phyloP scores from a whole-genome alignment of 2,329 filamentous ascomycete species.

The Colletotrichum nymphaeae region DNA sequence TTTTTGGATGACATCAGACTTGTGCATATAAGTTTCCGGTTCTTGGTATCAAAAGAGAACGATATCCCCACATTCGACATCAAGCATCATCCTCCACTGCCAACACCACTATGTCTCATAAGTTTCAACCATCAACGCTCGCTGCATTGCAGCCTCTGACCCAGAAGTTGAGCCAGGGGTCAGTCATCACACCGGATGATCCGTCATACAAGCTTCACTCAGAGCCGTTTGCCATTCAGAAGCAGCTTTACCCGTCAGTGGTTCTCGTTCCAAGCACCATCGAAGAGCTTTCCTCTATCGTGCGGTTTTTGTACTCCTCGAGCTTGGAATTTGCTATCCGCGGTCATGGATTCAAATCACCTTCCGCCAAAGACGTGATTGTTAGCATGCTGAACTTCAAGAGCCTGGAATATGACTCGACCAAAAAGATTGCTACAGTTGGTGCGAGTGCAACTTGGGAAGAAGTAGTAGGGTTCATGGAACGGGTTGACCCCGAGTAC shows the following conservation, averaged over 20 bases:
- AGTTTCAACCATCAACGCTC: not conserved
- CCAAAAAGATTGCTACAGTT: constrained; percentile 18
- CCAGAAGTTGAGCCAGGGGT: not conserved
- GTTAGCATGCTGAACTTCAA: constrained; percentile 24
- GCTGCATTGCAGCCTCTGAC: not conserved
- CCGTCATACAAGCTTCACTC: constrained; percentile 3
- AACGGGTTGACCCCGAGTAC: constrained; percentile 10
- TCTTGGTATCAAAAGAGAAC: not conserved
- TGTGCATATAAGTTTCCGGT: not conserved
- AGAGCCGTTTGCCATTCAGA: constrained; percentile 19
- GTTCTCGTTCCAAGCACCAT: constrained; percentile 8
- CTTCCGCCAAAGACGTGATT: constrained; percentile 9
- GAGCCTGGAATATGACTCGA: constrained; percentile 9
- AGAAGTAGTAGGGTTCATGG: constrained; percentile 18
- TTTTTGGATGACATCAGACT: not conserved
- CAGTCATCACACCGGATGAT: not conserved
- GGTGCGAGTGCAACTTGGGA: constrained; percentile 23
- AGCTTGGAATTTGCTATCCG: constrained; percentile 17
- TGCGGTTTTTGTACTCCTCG: constrained; percentile 8
- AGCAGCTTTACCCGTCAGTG: constrained; percentile 1
- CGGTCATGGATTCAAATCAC: constrained; percentile 26
- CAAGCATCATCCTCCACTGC: not conserved
- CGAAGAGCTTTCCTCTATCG: not conserved
- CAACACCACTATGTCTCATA: not conserved
- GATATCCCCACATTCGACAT: not conserved